Base-by-base conservation (phyloP, 352 stramenopile species). In the Paralagenidium karlingii region DNA sequence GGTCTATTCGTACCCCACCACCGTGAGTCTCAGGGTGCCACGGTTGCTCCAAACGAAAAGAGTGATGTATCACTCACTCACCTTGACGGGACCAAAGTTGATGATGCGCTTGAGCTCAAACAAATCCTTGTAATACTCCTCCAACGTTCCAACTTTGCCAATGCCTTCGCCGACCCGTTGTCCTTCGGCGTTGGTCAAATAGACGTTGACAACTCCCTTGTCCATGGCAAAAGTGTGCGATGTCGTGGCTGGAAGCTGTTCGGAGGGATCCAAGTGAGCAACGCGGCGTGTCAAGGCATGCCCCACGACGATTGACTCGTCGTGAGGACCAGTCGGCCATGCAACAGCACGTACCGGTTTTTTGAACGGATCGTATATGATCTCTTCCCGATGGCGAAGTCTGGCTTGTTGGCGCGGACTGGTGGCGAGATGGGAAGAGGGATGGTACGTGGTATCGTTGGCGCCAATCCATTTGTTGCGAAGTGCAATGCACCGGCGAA, bases 81-180 rank as follows among this genome's bases (percentile, higher is more conserved):
- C 85, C 56, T 92, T 94, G 18, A 94, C 82, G 0, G 85, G 82
- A 1, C 82, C 82, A 38, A 51, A 82, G 50, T 88, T 90, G 48
- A 90, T 78, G 43, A 89, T 86, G n/a, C 74, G 60, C 45, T 90
- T 85, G 41, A 87, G 40, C 43, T 85, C 73, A 39, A 87, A 84
- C 44, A 79, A 60, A 42, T 83, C 70, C 12, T 73, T 48, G 47
- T 84, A 86, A 49, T 75, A 86, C 27, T 84, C 68, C 20, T 64
- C 47, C 45, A 78, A 58, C 9, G 43, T 51, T 3, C 62, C 58
- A 2, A 83, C 58, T 10, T 36, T 31, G 34, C 50, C 68, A 24
- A 74, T 63, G 1, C 61, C 63, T 33, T 57, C 53, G 10, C 45
- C 19, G 3, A 36, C 22, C 10, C 31, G 30, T 3, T 42, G 34